Percentiles rank a stretch among this genome's conserved stretches.
These are phyloP conservation scores for Colletotrichum lindemuthianum DNA, from an alignment of 2,329 filamentous ascomycete genomes.

Conservation along the genomic window DNA sequence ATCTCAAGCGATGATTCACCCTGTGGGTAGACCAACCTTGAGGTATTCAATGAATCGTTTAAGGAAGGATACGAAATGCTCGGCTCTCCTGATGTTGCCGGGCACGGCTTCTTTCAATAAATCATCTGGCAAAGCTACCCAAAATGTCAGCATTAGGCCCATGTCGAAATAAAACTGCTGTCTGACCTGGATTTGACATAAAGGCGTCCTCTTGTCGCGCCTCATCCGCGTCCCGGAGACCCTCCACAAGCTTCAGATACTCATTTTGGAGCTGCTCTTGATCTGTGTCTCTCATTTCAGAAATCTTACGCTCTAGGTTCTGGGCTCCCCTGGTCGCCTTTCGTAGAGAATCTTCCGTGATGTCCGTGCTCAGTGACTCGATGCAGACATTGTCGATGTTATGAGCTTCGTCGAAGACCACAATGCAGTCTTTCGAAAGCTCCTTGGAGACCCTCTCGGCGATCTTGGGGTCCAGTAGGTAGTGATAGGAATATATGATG, in stretches of 20 bases:
- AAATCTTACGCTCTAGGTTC: constrained; percentile 90
- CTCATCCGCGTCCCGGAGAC: constrained; percentile 87
- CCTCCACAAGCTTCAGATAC: constrained; percentile 94
- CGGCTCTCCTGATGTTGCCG: constrained; percentile 93
- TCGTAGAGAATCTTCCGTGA: constrained; percentile 92
- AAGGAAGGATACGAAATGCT: constrained; percentile 94
- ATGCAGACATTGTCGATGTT: constrained; percentile 99
- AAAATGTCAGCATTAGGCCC: constrained; percentile 36
- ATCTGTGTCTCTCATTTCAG: constrained; percentile 95
- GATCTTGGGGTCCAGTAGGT: constrained; percentile 96
- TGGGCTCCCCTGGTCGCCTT: constrained; percentile 91
- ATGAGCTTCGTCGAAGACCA: constrained; percentile 98
- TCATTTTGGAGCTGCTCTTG: constrained; percentile 94
- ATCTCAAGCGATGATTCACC: constrained; percentile 68
- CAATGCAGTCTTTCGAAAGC: constrained; percentile 96
- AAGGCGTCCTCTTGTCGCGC: constrained; percentile 93
- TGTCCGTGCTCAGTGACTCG: constrained; percentile 94
- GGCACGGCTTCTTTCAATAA: constrained; percentile 95
- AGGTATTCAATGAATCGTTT: constrained; percentile 98
- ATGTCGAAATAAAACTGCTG: background rate
- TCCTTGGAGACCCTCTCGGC: constrained; percentile 95
- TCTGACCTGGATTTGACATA: constrained; percentile 85
- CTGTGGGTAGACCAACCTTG: constrained; percentile 61
- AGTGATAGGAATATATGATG: constrained; percentile 99
- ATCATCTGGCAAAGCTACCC: constrained; percentile 85